Evolutionary conservation across 1,284 basidiomycete species (phyloP).

Genomic region (Trametes polyzona): DNA sequence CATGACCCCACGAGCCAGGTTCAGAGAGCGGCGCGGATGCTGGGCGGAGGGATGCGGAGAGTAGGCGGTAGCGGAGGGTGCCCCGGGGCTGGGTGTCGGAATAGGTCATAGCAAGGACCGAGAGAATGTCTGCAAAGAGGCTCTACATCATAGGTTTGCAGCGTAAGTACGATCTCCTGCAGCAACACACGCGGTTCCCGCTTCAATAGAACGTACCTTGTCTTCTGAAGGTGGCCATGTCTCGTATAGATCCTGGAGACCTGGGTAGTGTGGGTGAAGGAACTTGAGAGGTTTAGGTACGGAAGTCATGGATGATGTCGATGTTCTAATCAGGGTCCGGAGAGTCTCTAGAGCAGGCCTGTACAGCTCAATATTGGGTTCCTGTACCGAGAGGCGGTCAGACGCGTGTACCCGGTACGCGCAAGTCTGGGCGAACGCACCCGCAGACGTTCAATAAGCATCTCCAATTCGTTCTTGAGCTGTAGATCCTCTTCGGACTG

Average conservation of each 20-base stretch:
- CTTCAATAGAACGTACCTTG: slow-evolving; percentile 55
- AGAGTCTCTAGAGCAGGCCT: slow-evolving; percentile 93
- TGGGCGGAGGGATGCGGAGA: slow-evolving; percentile 75
- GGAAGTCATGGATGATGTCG: slow-evolving; percentile 99
- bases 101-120: slow-evolving; percentile 99
- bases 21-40: slow-evolving; percentile 73
- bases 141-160: slow-evolving; percentile 52
- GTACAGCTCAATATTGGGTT: slow-evolving; percentile 85
- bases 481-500: slow-evolving; percentile 96
- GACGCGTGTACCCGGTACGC: slow-evolving; percentile 10
- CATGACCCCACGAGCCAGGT: slow-evolving; percentile 97
- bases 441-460: slow-evolving; percentile 95
- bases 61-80: slow-evolving; percentile 89
- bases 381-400: slow-evolving; percentile 52
- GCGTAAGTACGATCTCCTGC: neutral
- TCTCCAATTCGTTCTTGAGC: slow-evolving; percentile 94
- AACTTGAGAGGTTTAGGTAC: slow-evolving; percentile 99
- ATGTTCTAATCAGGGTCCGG: slow-evolving; percentile 92
- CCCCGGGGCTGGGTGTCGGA: slow-evolving; percentile 95
- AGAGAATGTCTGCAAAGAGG: slow-evolving; percentile 97
- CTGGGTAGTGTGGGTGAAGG: slow-evolving; percentile 93
- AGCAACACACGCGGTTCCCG: neutral
- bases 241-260: slow-evolving; percentile 83
- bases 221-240: slow-evolving; percentile 80
- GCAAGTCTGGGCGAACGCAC: slow-evolving; percentile 44